Evolutionary conservation across 2,329 filamentous ascomycete genomes (phyloP).

Genomic region (Nothomitra cinnamomea): DNA sequence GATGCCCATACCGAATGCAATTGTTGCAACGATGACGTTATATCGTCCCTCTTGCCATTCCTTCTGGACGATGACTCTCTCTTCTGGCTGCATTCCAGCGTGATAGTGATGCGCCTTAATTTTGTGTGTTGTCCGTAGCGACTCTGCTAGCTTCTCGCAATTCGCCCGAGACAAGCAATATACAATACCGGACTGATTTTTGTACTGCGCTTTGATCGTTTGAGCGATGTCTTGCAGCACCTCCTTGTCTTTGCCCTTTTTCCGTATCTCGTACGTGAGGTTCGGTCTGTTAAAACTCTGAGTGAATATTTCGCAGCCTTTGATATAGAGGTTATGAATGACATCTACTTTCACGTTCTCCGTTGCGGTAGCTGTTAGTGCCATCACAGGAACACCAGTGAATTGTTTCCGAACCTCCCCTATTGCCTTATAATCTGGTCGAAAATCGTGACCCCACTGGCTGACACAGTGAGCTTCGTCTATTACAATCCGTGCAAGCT

Average conservation of each 20-base stretch:
- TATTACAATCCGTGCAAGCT: slow-evolving; percentile 81
- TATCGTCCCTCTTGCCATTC: slow-evolving; percentile 65
- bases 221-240: slow-evolving; percentile 38
- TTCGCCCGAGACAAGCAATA: slow-evolving; percentile 78
- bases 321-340: slow-evolving; percentile 76
- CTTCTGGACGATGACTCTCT: slow-evolving; percentile 56
- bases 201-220: slow-evolving; percentile 55
- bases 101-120: slow-evolving; percentile 78
- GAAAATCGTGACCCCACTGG: slow-evolving; percentile 97
- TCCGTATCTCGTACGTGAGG: slow-evolving; percentile 67
- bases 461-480: slow-evolving; percentile 99
- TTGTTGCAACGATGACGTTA: slow-evolving; percentile 91
- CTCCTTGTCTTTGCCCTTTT: slow-evolving; percentile 45
- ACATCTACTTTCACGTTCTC: slow-evolving; percentile 84
- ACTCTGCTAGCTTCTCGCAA: slow-evolving; percentile 62
- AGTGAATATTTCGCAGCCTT: slow-evolving; percentile 58
- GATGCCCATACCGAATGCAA: slow-evolving; percentile 99
- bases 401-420: slow-evolving; percentile 58
- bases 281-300: slow-evolving; percentile 98
- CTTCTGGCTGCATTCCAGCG: slow-evolving; percentile 50
- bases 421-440: slow-evolving; percentile 83
- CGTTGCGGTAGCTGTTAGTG: slow-evolving; percentile 87
- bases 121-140: slow-evolving; percentile 40
- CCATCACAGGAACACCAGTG: slow-evolving; percentile 74
- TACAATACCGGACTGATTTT: slow-evolving; percentile 66